Evolutionary conservation across 1,139 yeast species (phyloP).

Genomic region (Debaryomyces coudertii): DNA sequence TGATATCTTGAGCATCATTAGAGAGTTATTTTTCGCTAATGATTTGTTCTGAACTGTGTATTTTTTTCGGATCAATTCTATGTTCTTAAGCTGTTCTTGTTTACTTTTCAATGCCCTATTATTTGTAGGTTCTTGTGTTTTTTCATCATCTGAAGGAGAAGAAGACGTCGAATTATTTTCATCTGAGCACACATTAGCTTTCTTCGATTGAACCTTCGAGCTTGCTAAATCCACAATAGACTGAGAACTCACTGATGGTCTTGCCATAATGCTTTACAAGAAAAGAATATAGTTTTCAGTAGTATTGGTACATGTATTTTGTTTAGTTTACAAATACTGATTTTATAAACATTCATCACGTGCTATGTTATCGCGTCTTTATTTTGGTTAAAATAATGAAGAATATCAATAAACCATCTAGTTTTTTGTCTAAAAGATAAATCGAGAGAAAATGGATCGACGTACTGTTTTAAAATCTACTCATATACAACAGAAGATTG

Average conservation of each 20-base stretch:
- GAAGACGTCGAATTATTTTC: neutral
- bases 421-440: neutral
- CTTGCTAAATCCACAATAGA: slow-evolving; percentile 13
- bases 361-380: slow-evolving; percentile 5
- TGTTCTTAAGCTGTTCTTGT: slow-evolving; percentile 5
- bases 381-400: neutral
- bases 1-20: slow-evolving; percentile 49
- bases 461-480: slow-evolving; percentile 11
- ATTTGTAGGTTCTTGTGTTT: neutral
- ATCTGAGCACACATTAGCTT: neutral
- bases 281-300: neutral
- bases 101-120: neutral
- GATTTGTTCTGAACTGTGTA: slow-evolving; percentile 52
- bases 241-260: slow-evolving; percentile 22
- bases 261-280: slow-evolving; percentile 17
- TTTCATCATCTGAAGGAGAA: slow-evolving; percentile 2
- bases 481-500: slow-evolving; percentile 35
- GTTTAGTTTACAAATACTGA: slow-evolving; percentile 7
- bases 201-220: slow-evolving; percentile 3
- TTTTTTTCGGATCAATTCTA: slow-evolving; percentile 18
- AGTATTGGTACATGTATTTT: neutral
- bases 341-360: slow-evolving; percentile 7
- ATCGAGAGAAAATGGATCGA: slow-evolving; percentile 11
- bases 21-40: slow-evolving; percentile 58
- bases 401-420: neutral